Base-by-base conservation (phyloP, 1,284 basidiomycete species). In the Sporisorium sorghi region DNA sequence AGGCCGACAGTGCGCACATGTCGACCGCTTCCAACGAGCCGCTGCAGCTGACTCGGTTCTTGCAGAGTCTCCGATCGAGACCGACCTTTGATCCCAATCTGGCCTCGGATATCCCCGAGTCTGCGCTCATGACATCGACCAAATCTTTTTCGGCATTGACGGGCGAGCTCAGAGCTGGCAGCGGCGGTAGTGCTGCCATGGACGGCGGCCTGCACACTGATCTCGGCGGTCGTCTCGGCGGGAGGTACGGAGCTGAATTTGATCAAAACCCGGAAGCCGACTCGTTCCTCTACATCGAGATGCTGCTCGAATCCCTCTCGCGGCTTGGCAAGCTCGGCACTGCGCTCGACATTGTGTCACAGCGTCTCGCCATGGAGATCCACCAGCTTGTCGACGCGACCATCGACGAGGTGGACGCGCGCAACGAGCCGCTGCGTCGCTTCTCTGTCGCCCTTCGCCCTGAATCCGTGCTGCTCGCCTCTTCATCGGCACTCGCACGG, bases 271-370 rank as follows among this genome's bases (percentile, higher is more conserved):
- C 94, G 0, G 97, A 99, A 85, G 87, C 90, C 19, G 93, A 99
- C 84, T 94, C 93, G 0, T 99, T 97, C 85, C 86, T 90, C 5
- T 99, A 98, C 84, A 91, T 99, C 75, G 97, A 99, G 86, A 93
- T 91, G 19, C 87, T 99, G 2, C 87, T 99, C 21, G 97, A 99
- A 85, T 92, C 94, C 11, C 88, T 99, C 11, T 91, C 94, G 11
- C 91, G 93, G 3, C 87, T 99, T 9, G 96, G 95, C 15, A 93
- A 93, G 83, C 88, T 99, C 0, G 93, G 93, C 3, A 89, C 88
- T 52, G 93, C 91, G 6, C 87, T 99, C 28, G 97, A 99, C 80
- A 89, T 89, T 42, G 87, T 99, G 33, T 87, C 90, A 1, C 95
- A 98, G 85, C 89, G 95, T 39, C 87, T 97, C 7, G 89, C 92